Evolutionary conservation across 2,329 filamentous ascomycete species (phyloP).

Genomic region (Claviceps maximensis): DNA sequence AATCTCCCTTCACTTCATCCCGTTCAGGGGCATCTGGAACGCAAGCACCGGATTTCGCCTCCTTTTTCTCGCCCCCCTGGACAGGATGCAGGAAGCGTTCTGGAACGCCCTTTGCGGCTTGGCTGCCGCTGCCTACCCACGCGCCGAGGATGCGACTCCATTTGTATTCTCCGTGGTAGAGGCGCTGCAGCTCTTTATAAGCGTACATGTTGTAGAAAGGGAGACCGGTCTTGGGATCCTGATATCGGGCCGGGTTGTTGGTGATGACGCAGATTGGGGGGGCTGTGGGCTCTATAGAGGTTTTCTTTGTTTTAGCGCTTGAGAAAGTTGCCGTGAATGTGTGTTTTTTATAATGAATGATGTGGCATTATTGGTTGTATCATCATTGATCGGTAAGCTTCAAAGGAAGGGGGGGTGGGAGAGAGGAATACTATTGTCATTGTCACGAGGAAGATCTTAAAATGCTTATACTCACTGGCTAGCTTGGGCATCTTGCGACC

Average conservation of each 20-base stretch:
- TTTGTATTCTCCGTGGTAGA: conserved; percentile 59
- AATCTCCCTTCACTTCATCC: background rate
- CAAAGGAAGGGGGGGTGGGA: too few relatives aligned
- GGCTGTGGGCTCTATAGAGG: conserved; percentile 34
- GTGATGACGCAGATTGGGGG: conserved; percentile 66
- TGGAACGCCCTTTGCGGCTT: conserved; percentile 64
- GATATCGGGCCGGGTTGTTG: conserved; percentile 65
- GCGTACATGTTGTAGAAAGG: conserved; percentile 68
- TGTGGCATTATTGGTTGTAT: too few relatives aligned
- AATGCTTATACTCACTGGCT: conserved; percentile 29
- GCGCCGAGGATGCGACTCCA: conserved; percentile 74
- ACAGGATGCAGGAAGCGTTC: conserved; percentile 49
- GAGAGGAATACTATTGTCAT: too few relatives aligned
- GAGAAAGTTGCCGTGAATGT: too few relatives aligned
- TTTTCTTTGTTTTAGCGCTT: too few relatives aligned
- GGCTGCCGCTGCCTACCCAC: conserved; percentile 59
- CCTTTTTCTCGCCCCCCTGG: conserved; percentile 2
- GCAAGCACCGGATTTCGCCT: background rate
- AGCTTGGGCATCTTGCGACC: conserved; percentile 45
- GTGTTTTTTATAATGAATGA: too few relatives aligned
- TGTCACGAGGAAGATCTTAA: too few relatives aligned
- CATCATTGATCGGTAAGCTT: too few relatives aligned
- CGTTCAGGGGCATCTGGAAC: background rate
- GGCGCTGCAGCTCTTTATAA: conserved; percentile 67
- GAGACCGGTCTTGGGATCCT: conserved; percentile 72